Conservation (phyloP, 2,329 filamentous ascomycete genomes). For the Paraphoma sp. region DNA sequence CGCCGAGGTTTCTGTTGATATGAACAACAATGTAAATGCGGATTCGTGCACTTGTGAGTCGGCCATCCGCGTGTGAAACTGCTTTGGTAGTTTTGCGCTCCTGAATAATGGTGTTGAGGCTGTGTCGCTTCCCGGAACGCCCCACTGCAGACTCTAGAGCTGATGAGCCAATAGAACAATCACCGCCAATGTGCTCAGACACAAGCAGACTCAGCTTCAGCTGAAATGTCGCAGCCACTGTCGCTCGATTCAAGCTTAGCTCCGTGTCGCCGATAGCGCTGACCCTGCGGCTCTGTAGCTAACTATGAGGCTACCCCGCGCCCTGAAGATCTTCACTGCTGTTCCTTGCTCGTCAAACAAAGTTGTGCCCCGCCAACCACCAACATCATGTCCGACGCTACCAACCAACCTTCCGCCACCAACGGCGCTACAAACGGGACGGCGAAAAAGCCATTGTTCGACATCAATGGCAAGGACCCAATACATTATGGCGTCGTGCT, state of each 20-base stretch:
- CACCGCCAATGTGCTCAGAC: neutral
- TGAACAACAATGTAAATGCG: no score
- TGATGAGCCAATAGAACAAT: neutral
- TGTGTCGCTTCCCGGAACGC: neutral
- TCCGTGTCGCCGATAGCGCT: neutral
- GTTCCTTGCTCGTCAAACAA: neutral
- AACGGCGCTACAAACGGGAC: conserved; percentile 2
- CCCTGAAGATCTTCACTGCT: neutral
- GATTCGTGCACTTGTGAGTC: no score
- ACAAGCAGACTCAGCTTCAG: neutral
- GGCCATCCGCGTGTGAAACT: neutral
- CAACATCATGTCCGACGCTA: neutral
- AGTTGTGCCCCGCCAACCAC: neutral
- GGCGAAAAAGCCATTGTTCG: conserved; percentile 11
- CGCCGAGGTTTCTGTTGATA: no score
- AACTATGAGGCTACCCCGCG: conserved; percentile 1
- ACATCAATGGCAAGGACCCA: conserved; percentile 15
- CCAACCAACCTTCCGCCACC: neutral
- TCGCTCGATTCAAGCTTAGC: conserved; percentile 4
- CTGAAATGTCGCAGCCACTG: conserved; percentile 2
- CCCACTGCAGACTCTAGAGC: neutral
- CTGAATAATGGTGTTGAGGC: neutral
- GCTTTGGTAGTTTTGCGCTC: neutral
- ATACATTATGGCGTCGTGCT: conserved; percentile 30
- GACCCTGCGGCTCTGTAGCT: conserved; percentile 1